Percentiles rank a stretch among this genome's conserved stretches.
These are phyloP conservation scores for Neofusicoccum cordaticola DNA, from an alignment of 2,329 filamentous ascomycete genomes.

Conservation along the genomic window DNA sequence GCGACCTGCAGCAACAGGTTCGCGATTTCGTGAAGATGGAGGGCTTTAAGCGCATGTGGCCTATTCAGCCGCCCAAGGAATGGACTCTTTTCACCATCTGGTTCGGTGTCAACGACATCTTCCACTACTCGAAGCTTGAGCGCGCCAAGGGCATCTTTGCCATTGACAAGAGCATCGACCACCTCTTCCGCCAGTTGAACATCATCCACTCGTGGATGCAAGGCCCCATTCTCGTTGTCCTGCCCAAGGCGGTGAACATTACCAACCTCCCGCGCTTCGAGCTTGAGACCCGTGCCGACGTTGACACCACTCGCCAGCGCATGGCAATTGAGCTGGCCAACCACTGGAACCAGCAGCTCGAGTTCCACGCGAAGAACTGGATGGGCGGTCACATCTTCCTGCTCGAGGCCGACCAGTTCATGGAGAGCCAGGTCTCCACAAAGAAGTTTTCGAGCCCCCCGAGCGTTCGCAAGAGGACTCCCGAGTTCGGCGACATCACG, in stretches of 20 bases:
- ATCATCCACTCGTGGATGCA: slow-evolving; percentile 30
- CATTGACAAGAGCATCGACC: slow-evolving; percentile 33
- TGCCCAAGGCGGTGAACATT: slow-evolving; percentile 33
- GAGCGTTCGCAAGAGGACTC: slow-evolving; percentile 30
- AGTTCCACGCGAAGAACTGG: slow-evolving; percentile 30
- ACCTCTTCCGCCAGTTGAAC: slow-evolving; percentile 34
- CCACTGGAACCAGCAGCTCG: slow-evolving; percentile 37
- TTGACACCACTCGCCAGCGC: slow-evolving; percentile 32
- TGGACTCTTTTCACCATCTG: slow-evolving; percentile 37
- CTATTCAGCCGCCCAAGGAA: slow-evolving; percentile 21
- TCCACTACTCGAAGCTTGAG: slow-evolving; percentile 32
- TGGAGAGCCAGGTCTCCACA: slow-evolving; percentile 32
- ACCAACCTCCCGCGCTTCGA: slow-evolving; percentile 35
- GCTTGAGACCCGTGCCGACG: slow-evolving; percentile 19
- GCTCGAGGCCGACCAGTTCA: slow-evolving; percentile 32
- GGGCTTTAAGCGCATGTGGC: slow-evolving; percentile 17
- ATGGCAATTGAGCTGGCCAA: slow-evolving; percentile 31
- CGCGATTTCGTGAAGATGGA: slow-evolving; percentile 19
- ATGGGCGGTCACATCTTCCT: slow-evolving; percentile 31
- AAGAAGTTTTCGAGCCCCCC: slow-evolving; percentile 31
- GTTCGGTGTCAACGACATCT: slow-evolving; percentile 37
- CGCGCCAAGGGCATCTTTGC: slow-evolving; percentile 29
- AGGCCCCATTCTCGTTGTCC: slow-evolving; percentile 26
- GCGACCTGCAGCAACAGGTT: slow-evolving; percentile 18
- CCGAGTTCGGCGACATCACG: slow-evolving; percentile 34